phyloP scores from a whole-genome alignment of 192 early-diverging fungal genomes.

The Linnemannia zychae region DNA sequence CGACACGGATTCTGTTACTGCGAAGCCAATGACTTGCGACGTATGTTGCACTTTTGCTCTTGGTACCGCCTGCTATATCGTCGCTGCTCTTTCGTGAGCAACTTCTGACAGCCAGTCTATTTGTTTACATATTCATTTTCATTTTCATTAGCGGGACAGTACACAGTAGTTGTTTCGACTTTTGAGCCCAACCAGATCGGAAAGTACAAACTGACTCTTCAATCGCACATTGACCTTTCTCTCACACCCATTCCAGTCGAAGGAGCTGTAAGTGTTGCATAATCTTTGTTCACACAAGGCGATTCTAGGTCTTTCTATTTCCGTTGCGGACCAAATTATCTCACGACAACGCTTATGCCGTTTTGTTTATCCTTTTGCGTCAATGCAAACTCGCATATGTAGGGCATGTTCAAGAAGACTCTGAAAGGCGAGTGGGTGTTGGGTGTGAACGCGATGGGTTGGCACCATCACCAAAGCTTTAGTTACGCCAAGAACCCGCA shows the following conservation, averaged over 20 bases:
- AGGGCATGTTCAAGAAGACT: conserved; percentile 76
- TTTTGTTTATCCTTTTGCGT: neutral
- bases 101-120: neutral
- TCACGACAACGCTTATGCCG: too few species aligned
- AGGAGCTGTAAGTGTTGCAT: conserved; percentile 71
- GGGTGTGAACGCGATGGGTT: conserved; percentile 73
- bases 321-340: neutral
- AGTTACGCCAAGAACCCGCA: conserved; percentile 75
- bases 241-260: conserved; percentile 76
- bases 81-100: neutral
- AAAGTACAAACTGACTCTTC: conserved; percentile 75
- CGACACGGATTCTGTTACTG: conserved; percentile 83
- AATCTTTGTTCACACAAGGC: neutral
- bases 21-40: conserved; percentile 69
- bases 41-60: conserved; percentile 56
- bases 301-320: neutral
- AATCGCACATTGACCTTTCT: conserved; percentile 64
- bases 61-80: neutral
- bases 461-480: conserved; percentile 61
- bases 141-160: conserved; percentile 70
- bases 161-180: conserved; percentile 85
- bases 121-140: neutral
- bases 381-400: neutral
- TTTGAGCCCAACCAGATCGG: conserved; percentile 80
- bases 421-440: conserved; percentile 68